A percentile compares a stretch with the other conserved stretches of the same genome.
phyloP scores from a whole-genome alignment of 2,329 filamentous ascomycete genomes.

The Aureobasidium sp. region DNA sequence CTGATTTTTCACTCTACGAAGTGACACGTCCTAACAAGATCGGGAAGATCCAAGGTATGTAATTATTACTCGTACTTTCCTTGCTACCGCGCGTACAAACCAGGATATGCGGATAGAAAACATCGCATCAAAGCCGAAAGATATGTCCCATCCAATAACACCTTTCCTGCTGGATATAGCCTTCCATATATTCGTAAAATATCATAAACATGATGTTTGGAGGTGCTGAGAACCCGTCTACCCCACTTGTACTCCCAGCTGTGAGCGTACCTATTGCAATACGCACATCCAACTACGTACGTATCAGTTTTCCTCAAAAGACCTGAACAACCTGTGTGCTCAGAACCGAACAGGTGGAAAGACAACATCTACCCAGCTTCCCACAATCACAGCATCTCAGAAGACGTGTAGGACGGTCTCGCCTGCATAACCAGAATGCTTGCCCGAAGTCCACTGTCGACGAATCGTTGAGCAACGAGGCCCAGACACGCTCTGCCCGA shows the following conservation, averaged over 20 bases:
- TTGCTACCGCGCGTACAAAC: not conserved
- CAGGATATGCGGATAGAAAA: not conserved
- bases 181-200: not conserved
- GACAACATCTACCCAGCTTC: not conserved
- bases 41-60: not conserved
- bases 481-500: slow-evolving; percentile 46
- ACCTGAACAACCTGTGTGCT: not conserved
- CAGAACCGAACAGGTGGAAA: not conserved
- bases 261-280: not conserved
- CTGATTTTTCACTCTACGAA: not conserved
- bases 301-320: not conserved
- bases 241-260: not conserved
- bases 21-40: not conserved
- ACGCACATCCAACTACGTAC: not conserved
- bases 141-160: not conserved
- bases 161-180: not conserved
- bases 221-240: not conserved
- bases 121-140: not conserved
- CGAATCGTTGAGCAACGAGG: slow-evolving; percentile 51
- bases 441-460: slow-evolving; percentile 50
- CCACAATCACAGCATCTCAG: not conserved
- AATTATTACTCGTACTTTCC: not conserved
- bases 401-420: not conserved
- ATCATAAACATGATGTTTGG: not conserved
- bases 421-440: slow-evolving; percentile 66